Evolutionary conservation across 2,329 filamentous ascomycete genomes (phyloP).

Genomic region (Aspergillus ochraceus): DNA sequence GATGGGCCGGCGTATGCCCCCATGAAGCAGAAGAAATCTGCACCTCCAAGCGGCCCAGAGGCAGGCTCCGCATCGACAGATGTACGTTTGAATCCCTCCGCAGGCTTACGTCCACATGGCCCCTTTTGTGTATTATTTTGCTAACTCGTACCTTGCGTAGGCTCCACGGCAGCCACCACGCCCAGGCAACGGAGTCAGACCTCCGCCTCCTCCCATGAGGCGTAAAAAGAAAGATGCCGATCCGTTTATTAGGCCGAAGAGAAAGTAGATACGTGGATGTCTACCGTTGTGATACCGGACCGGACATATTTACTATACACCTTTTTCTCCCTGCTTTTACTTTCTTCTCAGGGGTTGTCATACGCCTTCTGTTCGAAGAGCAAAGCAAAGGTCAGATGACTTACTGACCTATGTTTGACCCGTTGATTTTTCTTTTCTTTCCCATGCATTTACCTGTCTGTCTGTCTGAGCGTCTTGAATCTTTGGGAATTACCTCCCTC

Average conservation of each 20-base stretch:
- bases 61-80: constrained; percentile 15
- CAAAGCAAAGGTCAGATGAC: neutral
- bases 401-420: neutral
- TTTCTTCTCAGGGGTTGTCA: neutral
- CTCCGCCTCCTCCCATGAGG: constrained; percentile 31
- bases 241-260: constrained; percentile 44
- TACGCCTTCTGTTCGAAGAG: neutral
- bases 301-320: neutral
- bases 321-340: neutral
- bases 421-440: neutral
- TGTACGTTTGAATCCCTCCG: constrained; percentile 18
- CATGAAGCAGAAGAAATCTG: constrained; percentile 18
- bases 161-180: constrained; percentile 18
- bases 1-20: constrained; percentile 33
- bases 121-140: neutral
- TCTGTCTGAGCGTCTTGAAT: constrained; percentile 5
- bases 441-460: constrained; percentile 9
- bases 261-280: constrained; percentile 25
- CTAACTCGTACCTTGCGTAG: constrained; percentile 20
- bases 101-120: neutral
- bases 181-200: constrained; percentile 21
- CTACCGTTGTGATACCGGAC: neutral
- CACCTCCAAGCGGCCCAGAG: constrained; percentile 16
- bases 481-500: neutral
- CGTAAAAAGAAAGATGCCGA: constrained; percentile 42